These are phyloP conservation scores for Lecanicillium sp. DNA, from an alignment of 2,329 filamentous ascomycete species.

Conservation along the genomic window DNA sequence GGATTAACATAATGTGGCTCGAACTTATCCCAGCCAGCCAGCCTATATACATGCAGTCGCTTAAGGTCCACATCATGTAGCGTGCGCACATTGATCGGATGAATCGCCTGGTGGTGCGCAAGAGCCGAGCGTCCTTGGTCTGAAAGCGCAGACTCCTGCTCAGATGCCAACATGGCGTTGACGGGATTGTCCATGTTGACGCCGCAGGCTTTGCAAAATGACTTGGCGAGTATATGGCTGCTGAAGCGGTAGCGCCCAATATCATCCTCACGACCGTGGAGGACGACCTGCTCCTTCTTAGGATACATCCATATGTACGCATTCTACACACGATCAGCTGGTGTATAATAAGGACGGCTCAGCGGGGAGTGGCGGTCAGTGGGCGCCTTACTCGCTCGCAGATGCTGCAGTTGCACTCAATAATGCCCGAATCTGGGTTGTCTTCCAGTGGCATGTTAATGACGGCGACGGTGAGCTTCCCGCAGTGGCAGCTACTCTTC, in stretches of 20 bases:
- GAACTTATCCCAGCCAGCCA: slow-evolving; percentile 25
- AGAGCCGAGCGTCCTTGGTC: slow-evolving; percentile 20
- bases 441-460: slow-evolving; percentile 37
- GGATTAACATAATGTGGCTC: slow-evolving; percentile 36
- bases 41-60: slow-evolving; percentile 19
- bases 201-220: slow-evolving; percentile 45
- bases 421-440: slow-evolving; percentile 24
- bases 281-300: slow-evolving; percentile 29
- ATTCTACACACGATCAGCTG: slow-evolving; percentile 25
- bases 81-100: slow-evolving; percentile 34
- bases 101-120: slow-evolving; percentile 6
- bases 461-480: slow-evolving; percentile 39
- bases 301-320: slow-evolving; percentile 42
- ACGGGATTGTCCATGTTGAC: slow-evolving; percentile 33
- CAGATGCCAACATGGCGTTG: slow-evolving; percentile 20
- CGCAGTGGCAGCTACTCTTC: slow-evolving; percentile 51
- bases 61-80: slow-evolving; percentile 33
- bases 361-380: not conserved
- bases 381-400: slow-evolving; percentile 36
- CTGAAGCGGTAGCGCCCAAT: slow-evolving; percentile 34
- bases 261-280: slow-evolving; percentile 34
- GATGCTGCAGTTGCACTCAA: slow-evolving; percentile 48
- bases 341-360: not conserved
- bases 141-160: slow-evolving; percentile 18
- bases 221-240: slow-evolving; percentile 29